Evolutionary conservation across 108 stramenopile species (phyloP), one percentile per base, ranked within the genome.

Genomic region (Pseudonitzschia pungens): DNA sequence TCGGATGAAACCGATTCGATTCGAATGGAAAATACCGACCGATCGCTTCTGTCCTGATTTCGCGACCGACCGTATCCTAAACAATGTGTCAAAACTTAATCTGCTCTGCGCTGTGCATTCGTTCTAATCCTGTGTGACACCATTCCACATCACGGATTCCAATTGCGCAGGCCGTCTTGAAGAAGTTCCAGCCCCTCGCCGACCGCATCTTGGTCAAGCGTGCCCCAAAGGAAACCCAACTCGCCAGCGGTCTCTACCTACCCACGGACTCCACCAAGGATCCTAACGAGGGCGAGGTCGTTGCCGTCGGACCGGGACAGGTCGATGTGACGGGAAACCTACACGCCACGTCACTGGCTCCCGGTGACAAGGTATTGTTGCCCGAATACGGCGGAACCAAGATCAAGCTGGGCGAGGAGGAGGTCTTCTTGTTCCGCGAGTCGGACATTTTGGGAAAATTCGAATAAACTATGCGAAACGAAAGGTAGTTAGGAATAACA

Each of bases 401-500:
- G 59, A 83, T 98, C 32, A 92, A 87, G 57, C 79, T 97, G 71
- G 92, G 80, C 12, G 96, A 96, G 32, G 95, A 96, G 48, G 96
- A 97, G 87, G 72, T 93, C 62, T 88, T 86, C 65, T 82, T 98
- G 75, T 96, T 96, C 70, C 79, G 98, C 55, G 95, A 97, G 66
- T 92, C 94, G 12, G 98, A 98, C 78, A 96, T 98, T 85, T 91
- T 98, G 75, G 98, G 97, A 51, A 98, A 97, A 79, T 97, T 97
- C 81, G 90, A 92, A n/a, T 89, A 80, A 48, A 48, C 45, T 48
- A 36, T 36, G 36, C 36, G 36, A 48, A 48, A 48, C 45, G 45
- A 18, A 48, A 48, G 45, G 3, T 36, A 36, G 36, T 36, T 36
- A 36, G 36, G 36, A 36, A 36, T 36, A 6, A 36, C 36, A 36